Base-by-base conservation (phyloP, 2,329 filamentous ascomycete species). In the Madurella mycetomatis region DNA sequence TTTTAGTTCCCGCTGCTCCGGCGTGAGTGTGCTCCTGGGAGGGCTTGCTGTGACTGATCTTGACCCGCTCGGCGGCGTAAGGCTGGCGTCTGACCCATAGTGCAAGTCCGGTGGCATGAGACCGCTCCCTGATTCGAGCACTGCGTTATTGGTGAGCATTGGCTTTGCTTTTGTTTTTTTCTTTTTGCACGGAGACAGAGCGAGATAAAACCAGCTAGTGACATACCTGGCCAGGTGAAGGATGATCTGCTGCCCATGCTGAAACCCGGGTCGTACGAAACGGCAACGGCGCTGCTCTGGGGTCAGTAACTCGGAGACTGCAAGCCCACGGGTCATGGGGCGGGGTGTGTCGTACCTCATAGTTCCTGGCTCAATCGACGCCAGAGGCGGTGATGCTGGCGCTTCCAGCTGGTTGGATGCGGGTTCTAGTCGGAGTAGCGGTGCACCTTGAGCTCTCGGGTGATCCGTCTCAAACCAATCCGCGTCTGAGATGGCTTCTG, bases 1-100 rank as follows among this genome's bases (percentile, higher is more conserved):
- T 70, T 82, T 85, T 41, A 85, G 66, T 63, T 84, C 82, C 58
- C 82, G 77, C 66, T 85, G 81, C 65, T 85, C 81, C 7, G 80
- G 72, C 5, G 80, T 82, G 64, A 84, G 73, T 39, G 71, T 72
- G 44, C 70, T 70, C 58, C 77, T 75, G 5, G 81, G 80, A 25
- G 82, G 82, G 68, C 82, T 86, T 18, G 77, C 77, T 40, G 81
- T 82, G 46, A 77, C 69, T 18, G 80, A 83, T 68, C 77, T 73
- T 25, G 79, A 74, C 39, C 70, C 70, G 53, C 70, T 73, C 19
- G 76, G 76, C 37, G 79, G 76, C 18, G 78, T 79, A 46, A 80
- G 67, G 67, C 76, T 81, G 55, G 73, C 69, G 53, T 81, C 80
- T 19, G 79, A 77, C 39, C 70, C 69, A 64, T 82, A 74, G n/a